These are phyloP conservation scores for Aphanoascus verrucosus DNA, from an alignment of 2,329 filamentous ascomycete species.

Conservation along the genomic window DNA sequence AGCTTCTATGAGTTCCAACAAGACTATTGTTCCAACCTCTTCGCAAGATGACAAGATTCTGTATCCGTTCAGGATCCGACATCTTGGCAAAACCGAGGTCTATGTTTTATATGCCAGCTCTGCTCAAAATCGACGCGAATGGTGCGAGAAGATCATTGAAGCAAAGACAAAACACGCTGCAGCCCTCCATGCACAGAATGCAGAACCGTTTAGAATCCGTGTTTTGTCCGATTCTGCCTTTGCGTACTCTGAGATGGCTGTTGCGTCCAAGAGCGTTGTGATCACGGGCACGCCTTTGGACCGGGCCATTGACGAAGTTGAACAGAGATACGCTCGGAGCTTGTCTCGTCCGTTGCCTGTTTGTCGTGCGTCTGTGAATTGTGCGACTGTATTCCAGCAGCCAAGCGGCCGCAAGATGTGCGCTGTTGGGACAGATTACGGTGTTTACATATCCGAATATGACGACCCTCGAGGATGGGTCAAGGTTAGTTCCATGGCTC, in stretches of 20 bases:
- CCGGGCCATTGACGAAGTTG: conserved; percentile 78
- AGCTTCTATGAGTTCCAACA: conserved; percentile 27
- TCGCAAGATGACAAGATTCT: conserved; percentile 65
- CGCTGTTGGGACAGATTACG: conserved; percentile 89
- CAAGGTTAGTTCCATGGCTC: conserved; percentile 50
- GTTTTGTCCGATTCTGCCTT: conserved; percentile 92
- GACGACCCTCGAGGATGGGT: conserved; percentile 85
- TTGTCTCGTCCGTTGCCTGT: conserved; percentile 63
- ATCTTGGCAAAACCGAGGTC: conserved; percentile 73
- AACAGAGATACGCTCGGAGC: conserved; percentile 54
- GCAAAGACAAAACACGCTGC: conserved; percentile 91
- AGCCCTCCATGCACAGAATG: conserved; percentile 80
- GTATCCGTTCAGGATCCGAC: conserved; percentile 92
- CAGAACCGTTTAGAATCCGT: conserved; percentile 83
- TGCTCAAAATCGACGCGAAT: conserved; percentile 64
- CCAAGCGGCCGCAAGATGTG: conserved; percentile 77
- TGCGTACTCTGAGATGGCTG: conserved; percentile 35
- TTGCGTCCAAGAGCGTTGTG: conserved; percentile 56
- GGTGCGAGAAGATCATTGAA: conserved; percentile 88
- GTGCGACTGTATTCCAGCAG: conserved; percentile 75
- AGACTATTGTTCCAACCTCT: conserved; percentile 39
- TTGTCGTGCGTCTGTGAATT: conserved; percentile 80
- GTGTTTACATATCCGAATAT: conserved; percentile 80
- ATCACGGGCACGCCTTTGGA: conserved; percentile 89
- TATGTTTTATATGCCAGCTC: conserved; percentile 83